A percentile compares a stretch with the other conserved stretches of the same genome.
These are phyloP conservation scores for Trichoderma asperelloides DNA, from an alignment of 495 filamentous ascomycete genomes.

Conservation along the genomic window DNA sequence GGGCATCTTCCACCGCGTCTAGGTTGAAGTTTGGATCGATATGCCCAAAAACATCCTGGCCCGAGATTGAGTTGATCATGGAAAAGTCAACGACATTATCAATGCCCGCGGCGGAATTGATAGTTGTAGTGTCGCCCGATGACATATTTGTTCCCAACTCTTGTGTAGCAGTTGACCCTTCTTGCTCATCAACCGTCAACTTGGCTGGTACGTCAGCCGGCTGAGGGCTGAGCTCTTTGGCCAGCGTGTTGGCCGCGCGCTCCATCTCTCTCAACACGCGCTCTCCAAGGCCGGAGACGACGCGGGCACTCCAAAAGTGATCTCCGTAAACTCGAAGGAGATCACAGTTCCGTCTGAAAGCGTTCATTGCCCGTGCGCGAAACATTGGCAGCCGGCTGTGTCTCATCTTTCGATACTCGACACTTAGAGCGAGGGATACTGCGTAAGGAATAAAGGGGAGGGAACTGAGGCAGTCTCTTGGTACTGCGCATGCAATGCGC, in stretches of 20 bases:
- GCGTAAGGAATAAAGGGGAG: constrained; percentile 64
- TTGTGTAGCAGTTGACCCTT: neutral
- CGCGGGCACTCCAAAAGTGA: constrained; percentile 55
- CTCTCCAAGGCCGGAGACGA: constrained; percentile 49
- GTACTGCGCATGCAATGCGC: constrained; percentile 53
- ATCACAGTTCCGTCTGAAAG: constrained; percentile 49
- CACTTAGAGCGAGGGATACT: constrained; percentile 55
- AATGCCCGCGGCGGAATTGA: neutral
- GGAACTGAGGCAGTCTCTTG: constrained; percentile 40
- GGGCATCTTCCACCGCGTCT: constrained; percentile 30
- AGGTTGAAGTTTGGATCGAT: constrained; percentile 37
- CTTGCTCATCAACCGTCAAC: neutral
- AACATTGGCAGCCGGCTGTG: constrained; percentile 56
- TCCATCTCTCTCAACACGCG: constrained; percentile 17
- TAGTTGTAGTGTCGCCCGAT: neutral
- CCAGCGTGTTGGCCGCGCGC: constrained; percentile 12
- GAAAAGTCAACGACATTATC: constrained; percentile 19
- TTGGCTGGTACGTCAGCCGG: neutral
- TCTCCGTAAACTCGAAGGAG: constrained; percentile 46
- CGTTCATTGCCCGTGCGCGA: constrained; percentile 48
- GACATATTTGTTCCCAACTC: neutral
- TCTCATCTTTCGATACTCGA: constrained; percentile 63
- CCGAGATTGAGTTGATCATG: constrained; percentile 23
- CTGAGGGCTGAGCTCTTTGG: constrained; percentile 6
- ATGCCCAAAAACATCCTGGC: constrained; percentile 34